Conservation (phyloP, 257 asterid genomes). For the Fraxinus pennsylvanica region DNA sequence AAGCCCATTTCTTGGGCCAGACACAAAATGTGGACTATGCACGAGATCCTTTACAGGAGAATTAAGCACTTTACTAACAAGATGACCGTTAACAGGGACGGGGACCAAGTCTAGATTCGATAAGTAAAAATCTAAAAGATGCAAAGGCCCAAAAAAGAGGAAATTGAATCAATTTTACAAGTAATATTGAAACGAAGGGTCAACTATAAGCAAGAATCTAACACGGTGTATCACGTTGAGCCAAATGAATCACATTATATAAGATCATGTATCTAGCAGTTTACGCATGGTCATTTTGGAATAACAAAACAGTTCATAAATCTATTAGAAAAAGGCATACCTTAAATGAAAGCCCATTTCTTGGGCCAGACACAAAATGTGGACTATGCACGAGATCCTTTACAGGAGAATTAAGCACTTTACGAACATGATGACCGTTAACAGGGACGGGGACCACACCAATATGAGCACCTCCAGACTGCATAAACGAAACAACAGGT, state of each 20-base stretch:
- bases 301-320: not conserved
- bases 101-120: slow-evolving; percentile 17
- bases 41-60: slow-evolving; percentile 33
- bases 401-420: slow-evolving; percentile 28
- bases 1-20: slow-evolving; percentile 44
- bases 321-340: slow-evolving; percentile 25
- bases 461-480: slow-evolving; percentile 40
- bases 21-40: slow-evolving; percentile 47
- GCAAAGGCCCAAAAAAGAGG: not conserved
- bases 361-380: slow-evolving; percentile 44
- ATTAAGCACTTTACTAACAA: slow-evolving; percentile 27
- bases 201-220: not conserved
- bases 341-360: slow-evolving; percentile 40
- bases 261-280: slow-evolving; percentile 6
- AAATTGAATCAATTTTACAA: too few relatives aligned
- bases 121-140: not conserved
- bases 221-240: not conserved
- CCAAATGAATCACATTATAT: not conserved
- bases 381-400: slow-evolving; percentile 47
- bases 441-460: slow-evolving; percentile 34
- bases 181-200: too few relatives aligned
- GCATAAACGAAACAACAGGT: slow-evolving; percentile 15
- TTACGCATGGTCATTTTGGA: not conserved
- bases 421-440: slow-evolving; percentile 38
- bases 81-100: slow-evolving; percentile 41